Conservation (phyloP, 2,329 filamentous ascomycete species). For the Immersiporthe knoxdaviesiana region DNA sequence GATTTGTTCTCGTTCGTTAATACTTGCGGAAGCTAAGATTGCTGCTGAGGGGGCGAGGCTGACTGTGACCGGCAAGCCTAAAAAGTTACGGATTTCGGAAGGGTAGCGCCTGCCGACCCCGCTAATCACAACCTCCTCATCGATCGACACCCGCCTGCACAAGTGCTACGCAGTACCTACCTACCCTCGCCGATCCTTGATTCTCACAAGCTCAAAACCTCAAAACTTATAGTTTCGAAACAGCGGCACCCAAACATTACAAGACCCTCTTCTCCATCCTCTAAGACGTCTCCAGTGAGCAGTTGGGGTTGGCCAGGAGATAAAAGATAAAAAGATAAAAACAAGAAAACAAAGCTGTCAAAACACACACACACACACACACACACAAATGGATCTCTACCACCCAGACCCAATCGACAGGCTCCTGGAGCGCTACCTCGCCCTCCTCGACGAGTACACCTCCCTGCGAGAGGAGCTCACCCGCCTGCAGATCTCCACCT, state of each 20-base stretch:
- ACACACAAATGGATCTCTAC: slow-evolving; percentile 12
- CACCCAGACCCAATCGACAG: slow-evolving; percentile 55
- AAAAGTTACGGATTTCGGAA: neutral
- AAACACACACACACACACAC: slow-evolving; percentile 3
- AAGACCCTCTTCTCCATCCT: neutral
- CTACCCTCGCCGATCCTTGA: neutral
- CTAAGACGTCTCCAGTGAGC: neutral
- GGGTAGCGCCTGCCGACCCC: neutral
- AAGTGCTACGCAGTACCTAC: no score
- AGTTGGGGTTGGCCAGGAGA: neutral
- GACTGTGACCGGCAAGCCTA: neutral
- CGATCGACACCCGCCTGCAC: neutral
- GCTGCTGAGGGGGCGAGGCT: neutral
- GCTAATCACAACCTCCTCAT: neutral
- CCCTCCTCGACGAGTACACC: slow-evolving; percentile 69
- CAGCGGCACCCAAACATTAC: neutral
- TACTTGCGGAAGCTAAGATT: neutral
- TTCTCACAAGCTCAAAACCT: neutral
- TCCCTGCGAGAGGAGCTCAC: slow-evolving; percentile 58
- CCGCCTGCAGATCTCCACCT: slow-evolving; percentile 57
- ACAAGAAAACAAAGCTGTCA: neutral
- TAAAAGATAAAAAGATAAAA: neutral
- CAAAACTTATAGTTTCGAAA: neutral
- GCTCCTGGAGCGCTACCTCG: slow-evolving; percentile 68
- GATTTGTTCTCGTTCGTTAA: neutral